phyloP scores from a whole-genome alignment of 2,329 filamentous ascomycete species.

The Neospermospora avenae region DNA sequence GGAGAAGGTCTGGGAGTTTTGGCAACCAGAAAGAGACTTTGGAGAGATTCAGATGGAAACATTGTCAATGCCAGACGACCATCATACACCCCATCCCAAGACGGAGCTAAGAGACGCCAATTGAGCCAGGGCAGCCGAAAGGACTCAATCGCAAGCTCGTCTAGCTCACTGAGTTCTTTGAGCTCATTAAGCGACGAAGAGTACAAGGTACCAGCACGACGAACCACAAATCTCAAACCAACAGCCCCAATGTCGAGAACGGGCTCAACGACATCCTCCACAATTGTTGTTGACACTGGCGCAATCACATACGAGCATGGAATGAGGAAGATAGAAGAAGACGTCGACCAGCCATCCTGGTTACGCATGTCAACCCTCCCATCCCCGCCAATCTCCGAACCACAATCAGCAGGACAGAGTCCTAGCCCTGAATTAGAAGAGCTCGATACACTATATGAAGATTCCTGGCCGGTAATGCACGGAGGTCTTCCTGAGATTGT shows the following conservation, averaged over 20 bases:
- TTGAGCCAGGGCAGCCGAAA: constrained; percentile 20
- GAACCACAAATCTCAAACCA: constrained; percentile 13
- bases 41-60: constrained; percentile 46
- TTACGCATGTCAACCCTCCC: constrained; percentile 24
- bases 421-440: constrained; percentile 18
- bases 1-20: constrained; percentile 44
- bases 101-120: constrained; percentile 28
- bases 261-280: constrained; percentile 23
- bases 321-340: background rate
- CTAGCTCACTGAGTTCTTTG: background rate
- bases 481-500: constrained; percentile 22
- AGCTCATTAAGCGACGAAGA: background rate
- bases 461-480: constrained; percentile 28
- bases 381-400: constrained; percentile 29
- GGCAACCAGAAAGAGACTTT: constrained; percentile 47
- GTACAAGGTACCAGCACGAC: background rate
- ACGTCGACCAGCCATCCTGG: constrained; percentile 20
- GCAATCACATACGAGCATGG: background rate
- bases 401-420: constrained; percentile 13
- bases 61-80: constrained; percentile 42
- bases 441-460: constrained; percentile 33
- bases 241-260: constrained; percentile 24
- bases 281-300: constrained; percentile 26
- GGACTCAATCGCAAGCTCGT: constrained; percentile 7
- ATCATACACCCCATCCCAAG: constrained; percentile 29